Percentiles rank a stretch among this genome's conserved stretches.
Evolutionary conservation across 495 filamentous ascomycete genomes (phyloP).

Genomic region (Lasiosphaeris hirsuta): DNA sequence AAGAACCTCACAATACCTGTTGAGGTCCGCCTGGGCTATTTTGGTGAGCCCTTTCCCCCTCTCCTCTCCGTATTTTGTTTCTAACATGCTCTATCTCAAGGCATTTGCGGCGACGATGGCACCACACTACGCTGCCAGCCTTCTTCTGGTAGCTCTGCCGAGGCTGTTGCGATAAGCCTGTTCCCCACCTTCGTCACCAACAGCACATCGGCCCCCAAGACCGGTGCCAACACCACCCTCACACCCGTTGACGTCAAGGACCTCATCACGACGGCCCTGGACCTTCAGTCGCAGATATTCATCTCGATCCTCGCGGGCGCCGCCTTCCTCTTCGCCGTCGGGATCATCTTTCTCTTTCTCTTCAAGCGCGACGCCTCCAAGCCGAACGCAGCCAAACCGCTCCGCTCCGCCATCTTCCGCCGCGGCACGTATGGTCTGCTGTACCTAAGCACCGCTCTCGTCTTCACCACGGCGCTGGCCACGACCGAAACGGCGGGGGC

Average conservation of each 20-base stretch:
- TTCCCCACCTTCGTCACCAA: slow-evolving; percentile 10
- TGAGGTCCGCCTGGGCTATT: slow-evolving; percentile 35
- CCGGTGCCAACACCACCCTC: background rate
- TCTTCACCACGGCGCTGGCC: slow-evolving; percentile 25
- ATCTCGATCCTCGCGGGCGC: slow-evolving; percentile 22
- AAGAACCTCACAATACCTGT: slow-evolving; percentile 13
- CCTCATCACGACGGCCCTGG: slow-evolving; percentile 23
- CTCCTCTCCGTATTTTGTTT: background rate
- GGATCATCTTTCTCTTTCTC: slow-evolving; percentile 20
- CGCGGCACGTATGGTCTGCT: slow-evolving; percentile 22
- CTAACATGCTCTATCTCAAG: background rate
- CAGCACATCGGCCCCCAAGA: slow-evolving; percentile 7
- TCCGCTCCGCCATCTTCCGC: slow-evolving; percentile 19
- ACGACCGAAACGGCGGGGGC: slow-evolving; percentile 23
- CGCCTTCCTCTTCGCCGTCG: slow-evolving; percentile 32
- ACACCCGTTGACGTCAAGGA: slow-evolving; percentile 12
- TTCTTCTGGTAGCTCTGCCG: slow-evolving; percentile 11
- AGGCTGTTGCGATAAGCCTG: slow-evolving; percentile 9
- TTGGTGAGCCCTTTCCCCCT: slow-evolving; percentile 11
- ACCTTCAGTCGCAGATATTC: slow-evolving; percentile 25
- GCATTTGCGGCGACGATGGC: slow-evolving; percentile 30
- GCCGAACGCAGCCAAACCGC: slow-evolving; percentile 12
- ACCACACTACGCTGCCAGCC: slow-evolving; percentile 21
- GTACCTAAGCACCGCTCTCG: slow-evolving; percentile 20
- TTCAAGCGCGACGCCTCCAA: slow-evolving; percentile 17